Percentiles rank a stretch among this genome's conserved stretches.
Conservation (phyloP, 495 filamentous ascomycete genomes). For the Aspergillus kassunensis region DNA sequence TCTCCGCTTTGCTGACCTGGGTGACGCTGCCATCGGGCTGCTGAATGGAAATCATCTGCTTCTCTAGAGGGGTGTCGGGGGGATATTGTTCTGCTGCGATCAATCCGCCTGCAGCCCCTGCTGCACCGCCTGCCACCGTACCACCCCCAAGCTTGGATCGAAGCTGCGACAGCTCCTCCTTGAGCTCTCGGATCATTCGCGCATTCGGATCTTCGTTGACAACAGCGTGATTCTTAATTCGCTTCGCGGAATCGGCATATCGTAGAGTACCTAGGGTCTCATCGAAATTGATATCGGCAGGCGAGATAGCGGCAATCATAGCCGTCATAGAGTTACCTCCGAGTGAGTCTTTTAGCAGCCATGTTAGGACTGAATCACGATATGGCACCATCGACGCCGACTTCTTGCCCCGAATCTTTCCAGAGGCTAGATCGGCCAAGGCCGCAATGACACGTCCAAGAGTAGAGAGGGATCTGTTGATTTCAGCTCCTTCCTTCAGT, state of each 20-base stretch:
- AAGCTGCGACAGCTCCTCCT: slow-evolving; percentile 86
- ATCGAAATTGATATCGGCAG: slow-evolving; percentile 98
- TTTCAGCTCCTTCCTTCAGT: slow-evolving; percentile 97
- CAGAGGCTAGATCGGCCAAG: slow-evolving; percentile 81
- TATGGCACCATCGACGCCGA: slow-evolving; percentile 86
- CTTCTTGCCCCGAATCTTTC: slow-evolving; percentile 62
- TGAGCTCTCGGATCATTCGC: slow-evolving; percentile 96
- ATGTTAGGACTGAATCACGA: slow-evolving; percentile 93
- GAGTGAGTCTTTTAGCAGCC: slow-evolving; percentile 94
- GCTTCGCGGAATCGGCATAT: slow-evolving; percentile 96
- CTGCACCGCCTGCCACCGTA: slow-evolving; percentile 37
- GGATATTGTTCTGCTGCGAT: slow-evolving; percentile 77
- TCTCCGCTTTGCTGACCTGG: slow-evolving; percentile 97
- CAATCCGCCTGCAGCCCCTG: slow-evolving; percentile 31
- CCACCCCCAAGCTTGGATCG: slow-evolving; percentile 79
- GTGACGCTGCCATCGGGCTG: slow-evolving; percentile 81
- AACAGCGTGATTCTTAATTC: slow-evolving; percentile 99
- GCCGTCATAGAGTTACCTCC: slow-evolving; percentile 99
- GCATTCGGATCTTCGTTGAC: slow-evolving; percentile 99
- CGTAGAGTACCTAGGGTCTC: slow-evolving; percentile 93
- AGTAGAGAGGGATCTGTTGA: slow-evolving; percentile 94
- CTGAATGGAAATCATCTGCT: slow-evolving; percentile 95
- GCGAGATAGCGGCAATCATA: slow-evolving; percentile 98
- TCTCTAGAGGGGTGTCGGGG: slow-evolving; percentile 84
- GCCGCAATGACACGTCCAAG: slow-evolving; percentile 98